Percentiles rank a stretch among this genome's conserved stretches.
Evolutionary conservation across 116 monocot genomes (phyloP).

Genomic region (Cymodocea nodosa): DNA sequence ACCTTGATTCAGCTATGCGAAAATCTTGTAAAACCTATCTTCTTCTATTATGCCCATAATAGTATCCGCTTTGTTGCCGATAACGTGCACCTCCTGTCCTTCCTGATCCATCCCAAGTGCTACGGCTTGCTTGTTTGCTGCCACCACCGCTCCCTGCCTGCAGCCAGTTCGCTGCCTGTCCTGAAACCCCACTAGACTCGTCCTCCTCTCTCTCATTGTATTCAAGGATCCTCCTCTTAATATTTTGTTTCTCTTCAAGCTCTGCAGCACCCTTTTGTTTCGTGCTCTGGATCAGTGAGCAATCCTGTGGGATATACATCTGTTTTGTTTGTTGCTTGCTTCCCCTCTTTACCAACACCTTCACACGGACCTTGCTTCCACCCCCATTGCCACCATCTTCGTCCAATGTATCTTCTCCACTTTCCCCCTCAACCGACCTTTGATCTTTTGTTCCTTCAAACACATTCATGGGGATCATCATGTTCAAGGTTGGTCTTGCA

Average conservation of each 20-base stretch:
- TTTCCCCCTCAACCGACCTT: conserved; percentile 39
- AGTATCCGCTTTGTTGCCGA: conserved; percentile 34
- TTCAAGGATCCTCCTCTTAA: conserved; percentile 84
- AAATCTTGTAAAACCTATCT: conserved; percentile 16
- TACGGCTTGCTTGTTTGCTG: conserved; percentile 29
- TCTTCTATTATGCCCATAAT: conserved; percentile 58
- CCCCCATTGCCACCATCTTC: conserved; percentile 43
- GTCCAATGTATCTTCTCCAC: conserved; percentile 71
- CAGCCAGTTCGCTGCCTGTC: conserved; percentile 41
- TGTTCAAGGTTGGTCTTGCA: conserved; percentile 58
- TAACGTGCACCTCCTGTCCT: conserved; percentile 27
- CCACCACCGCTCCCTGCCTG: conserved; percentile 21
- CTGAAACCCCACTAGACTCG: conserved; percentile 50
- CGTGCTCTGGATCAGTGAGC: conserved; percentile 70
- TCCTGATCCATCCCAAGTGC: conserved; percentile 40
- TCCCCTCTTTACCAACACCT: conserved; percentile 82
- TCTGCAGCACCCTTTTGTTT: conserved; percentile 84
- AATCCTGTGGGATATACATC: conserved; percentile 76
- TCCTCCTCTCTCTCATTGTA: conserved; percentile 98
- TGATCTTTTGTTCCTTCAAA: conserved; percentile 67
- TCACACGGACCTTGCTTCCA: conserved; percentile 54
- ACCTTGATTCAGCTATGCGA: background rate
- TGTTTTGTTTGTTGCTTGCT: conserved; percentile 92
- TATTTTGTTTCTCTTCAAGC: conserved; percentile 86
- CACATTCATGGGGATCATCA: conserved; percentile 91